Evolutionary conservation across 78 protist genomes (phyloP).

Genomic region (Cavenderia fasciculata): DNA sequence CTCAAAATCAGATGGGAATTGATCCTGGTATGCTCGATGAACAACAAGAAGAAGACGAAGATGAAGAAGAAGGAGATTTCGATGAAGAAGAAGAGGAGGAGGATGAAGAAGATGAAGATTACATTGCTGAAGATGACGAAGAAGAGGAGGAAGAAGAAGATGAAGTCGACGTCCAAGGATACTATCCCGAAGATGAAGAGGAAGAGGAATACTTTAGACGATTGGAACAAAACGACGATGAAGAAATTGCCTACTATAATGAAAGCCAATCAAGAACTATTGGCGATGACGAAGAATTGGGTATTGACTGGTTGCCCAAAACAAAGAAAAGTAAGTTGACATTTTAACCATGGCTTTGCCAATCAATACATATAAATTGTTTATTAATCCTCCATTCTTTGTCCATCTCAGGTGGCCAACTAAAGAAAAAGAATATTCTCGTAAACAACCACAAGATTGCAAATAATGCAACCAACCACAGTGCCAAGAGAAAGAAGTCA

Average conservation of each 20-base stretch:
- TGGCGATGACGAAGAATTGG: neutral
- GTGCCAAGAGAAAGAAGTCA: constrained; percentile 6
- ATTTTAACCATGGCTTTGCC: neutral
- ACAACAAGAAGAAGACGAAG: neutral
- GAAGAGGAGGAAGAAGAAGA: constrained; percentile 2
- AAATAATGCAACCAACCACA: too few relatives aligned
- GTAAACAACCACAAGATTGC: neutral
- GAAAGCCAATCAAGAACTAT: neutral
- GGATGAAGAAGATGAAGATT: constrained; percentile 8
- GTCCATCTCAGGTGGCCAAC: neutral
- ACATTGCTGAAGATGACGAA: neutral
- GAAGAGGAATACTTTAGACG: neutral
- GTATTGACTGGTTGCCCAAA: constrained; percentile 17
- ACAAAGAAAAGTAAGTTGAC: neutral
- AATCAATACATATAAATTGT: neutral
- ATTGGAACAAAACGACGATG: neutral
- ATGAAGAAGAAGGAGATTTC: neutral
- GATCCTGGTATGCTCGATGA: too few relatives aligned
- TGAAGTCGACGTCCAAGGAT: neutral
- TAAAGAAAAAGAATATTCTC: neutral
- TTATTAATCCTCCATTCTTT: neutral
- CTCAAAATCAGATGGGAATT: too few relatives aligned
- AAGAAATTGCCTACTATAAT: neutral
- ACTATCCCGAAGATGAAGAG: neutral
- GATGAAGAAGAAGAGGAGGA: neutral